These are phyloP conservation scores for Bacterosira constricta DNA, from an alignment of 108 stramenopile species.

Conservation along the genomic window DNA sequence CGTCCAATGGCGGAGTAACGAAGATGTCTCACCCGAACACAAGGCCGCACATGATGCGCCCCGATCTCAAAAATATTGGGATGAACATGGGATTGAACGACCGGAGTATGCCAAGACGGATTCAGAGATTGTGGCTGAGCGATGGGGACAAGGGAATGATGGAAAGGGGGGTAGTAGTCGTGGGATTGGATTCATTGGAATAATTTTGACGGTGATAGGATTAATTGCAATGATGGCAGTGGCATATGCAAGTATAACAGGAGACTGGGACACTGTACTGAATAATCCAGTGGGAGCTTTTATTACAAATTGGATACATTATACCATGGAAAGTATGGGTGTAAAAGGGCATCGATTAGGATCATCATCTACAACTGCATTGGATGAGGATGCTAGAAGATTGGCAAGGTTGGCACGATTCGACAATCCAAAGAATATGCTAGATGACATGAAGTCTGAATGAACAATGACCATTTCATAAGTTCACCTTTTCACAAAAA, in stretches of 20 bases:
- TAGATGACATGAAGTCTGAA: conserved; percentile 37
- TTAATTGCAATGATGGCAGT: background rate
- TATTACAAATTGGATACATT: conserved; percentile 2
- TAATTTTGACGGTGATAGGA: background rate
- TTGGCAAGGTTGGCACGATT: conserved; percentile 36
- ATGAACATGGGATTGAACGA: conserved; percentile 65
- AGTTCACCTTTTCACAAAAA: background rate
- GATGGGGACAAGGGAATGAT: conserved; percentile 15
- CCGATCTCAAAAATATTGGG: conserved; percentile 71
- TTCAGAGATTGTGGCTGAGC: conserved; percentile 60
- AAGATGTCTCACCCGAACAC: conserved; percentile 32
- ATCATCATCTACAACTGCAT: background rate
- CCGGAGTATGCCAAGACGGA: conserved; percentile 81
- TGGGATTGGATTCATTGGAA: background rate
- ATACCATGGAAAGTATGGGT: conserved; percentile 8
- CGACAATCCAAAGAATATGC: conserved; percentile 31
- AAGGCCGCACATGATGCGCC: conserved; percentile 54
- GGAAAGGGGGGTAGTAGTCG: background rate
- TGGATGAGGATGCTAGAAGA: conserved; percentile 26
- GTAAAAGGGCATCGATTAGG: conserved; percentile 28
- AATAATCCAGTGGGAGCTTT: conserved; percentile 16
- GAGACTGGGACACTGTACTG: conserved; percentile 15
- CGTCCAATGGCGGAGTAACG: conserved; percentile 42
- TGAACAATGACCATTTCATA: conserved; percentile 45
- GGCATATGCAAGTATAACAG: conserved; percentile 8